Evolutionary conservation across 148 eudicot genomes (phyloP), one percentile per base, ranked within the genome.

Genomic region (Nepenthes mirabilis): DNA sequence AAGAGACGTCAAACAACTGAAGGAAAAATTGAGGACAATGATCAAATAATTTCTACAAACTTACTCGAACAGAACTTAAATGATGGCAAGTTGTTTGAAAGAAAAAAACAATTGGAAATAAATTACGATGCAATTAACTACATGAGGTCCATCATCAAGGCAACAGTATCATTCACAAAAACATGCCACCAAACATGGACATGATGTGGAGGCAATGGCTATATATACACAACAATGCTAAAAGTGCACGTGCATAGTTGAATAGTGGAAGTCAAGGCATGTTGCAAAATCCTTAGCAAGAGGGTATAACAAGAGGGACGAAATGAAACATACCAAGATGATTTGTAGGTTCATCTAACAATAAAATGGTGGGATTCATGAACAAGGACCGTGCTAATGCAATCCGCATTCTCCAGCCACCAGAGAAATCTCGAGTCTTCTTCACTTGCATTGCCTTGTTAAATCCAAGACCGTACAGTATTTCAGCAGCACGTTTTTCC

Each of bases 391-490:
- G 71, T 45, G 98, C 98, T 47, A 91, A 70, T 66, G 98, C 95
- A 71, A 91, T 91, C 68, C 98, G 81, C 98, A 91, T 91, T 64
- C 98, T 91, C 98, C 98, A 91, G 37, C 98, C 98, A 75, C 98
- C 98, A 70, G 96, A 88, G 63, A 91, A 91, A 53, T 88, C 93
- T 14, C 82, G 81, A 6, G 98, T 88, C 73, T 82, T 85, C 72
- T 85, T 81, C 40, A 66, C 86, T 72, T 91, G 98, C 98, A 91
- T 91, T 60, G 62, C 57, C 81, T 85, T 85, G 71, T 68, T 51
- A 63, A 91, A 91, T 34, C 98, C 98, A 62, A 91, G 90, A 76
- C 98, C 98, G 72, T 54, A 75, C 65, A 91, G 69, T 55, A 91
- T 91, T 74, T 91, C 95, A 37, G 96, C 95, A 65, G 98, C 98